Conservation (phyloP, 352 stramenopile species). For the Thalassiosira livingstoniorum region DNA sequence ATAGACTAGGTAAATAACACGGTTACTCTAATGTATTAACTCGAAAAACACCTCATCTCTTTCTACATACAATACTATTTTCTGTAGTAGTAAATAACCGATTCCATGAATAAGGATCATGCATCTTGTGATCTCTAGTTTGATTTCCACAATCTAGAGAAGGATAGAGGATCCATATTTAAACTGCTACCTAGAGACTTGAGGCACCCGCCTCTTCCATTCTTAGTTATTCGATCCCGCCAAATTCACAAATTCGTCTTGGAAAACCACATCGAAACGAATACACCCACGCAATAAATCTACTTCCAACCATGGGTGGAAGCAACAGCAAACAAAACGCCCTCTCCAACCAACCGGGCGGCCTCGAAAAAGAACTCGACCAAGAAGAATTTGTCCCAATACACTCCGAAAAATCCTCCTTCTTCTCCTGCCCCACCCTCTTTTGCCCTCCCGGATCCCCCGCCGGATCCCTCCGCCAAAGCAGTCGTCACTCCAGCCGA, state of each 20-base stretch:
- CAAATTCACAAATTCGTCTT: neutral
- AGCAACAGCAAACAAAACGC: constrained; percentile 27
- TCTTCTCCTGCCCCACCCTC: constrained; percentile 17
- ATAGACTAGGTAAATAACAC: too few species aligned
- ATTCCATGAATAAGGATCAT: too few species aligned
- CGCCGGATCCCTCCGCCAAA: neutral
- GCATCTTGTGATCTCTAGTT: too few species aligned
- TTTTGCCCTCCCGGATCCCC: constrained; percentile 26
- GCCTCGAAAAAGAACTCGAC: constrained; percentile 9
- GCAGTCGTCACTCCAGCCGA: constrained; percentile 7
- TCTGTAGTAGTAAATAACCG: too few species aligned
- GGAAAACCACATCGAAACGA: neutral
- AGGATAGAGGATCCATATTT: too few species aligned
- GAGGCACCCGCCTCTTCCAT: too few species aligned
- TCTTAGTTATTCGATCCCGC: too few species aligned
- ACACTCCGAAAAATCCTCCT: neutral
- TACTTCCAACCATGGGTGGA: constrained; percentile 16
- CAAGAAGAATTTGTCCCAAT: neutral
- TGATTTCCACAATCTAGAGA: too few species aligned
- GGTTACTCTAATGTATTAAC: too few species aligned
- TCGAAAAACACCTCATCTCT: too few species aligned
- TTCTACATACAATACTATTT: too few species aligned
- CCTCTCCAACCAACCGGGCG: neutral
- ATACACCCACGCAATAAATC: neutral
- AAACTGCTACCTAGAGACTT: too few species aligned